A percentile compares a stretch with the other conserved stretches of the same genome.
Conservation (phyloP, 2,329 filamentous ascomycete genomes). For the Trichoderma brevicompactum region DNA sequence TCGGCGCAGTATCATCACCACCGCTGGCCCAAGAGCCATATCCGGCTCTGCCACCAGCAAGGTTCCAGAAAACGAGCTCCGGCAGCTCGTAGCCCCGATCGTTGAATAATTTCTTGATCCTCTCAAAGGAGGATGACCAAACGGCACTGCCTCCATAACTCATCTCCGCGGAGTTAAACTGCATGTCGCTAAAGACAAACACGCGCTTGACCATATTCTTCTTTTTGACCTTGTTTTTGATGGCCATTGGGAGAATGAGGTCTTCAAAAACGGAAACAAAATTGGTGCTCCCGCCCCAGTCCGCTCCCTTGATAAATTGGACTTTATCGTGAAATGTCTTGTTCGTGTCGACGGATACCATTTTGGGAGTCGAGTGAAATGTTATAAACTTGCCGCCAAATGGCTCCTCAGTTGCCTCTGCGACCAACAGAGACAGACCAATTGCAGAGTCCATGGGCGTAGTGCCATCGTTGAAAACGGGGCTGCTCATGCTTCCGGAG, state of each 20-base stretch:
- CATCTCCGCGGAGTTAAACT: constrained; percentile 52
- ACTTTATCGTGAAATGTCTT: constrained; percentile 50
- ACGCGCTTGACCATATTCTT: constrained; percentile 65
- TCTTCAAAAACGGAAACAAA: constrained; percentile 59
- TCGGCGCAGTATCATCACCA: constrained; percentile 46
- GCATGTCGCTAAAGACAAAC: constrained; percentile 66
- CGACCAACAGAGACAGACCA: constrained; percentile 59
- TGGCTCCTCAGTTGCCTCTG: constrained; percentile 56
- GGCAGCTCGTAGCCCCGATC: constrained; percentile 61
- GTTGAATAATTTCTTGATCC: constrained; percentile 51
- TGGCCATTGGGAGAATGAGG: constrained; percentile 59
- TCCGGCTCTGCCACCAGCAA: constrained; percentile 49
- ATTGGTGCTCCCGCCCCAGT: constrained; percentile 54
- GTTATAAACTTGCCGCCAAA: constrained; percentile 61
- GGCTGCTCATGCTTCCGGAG: constrained; percentile 55
- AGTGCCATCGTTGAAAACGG: constrained; percentile 51
- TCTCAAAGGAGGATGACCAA: constrained; percentile 55
- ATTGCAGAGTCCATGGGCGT: constrained; percentile 58
- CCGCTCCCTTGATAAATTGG: constrained; percentile 34
- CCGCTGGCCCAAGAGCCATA: constrained; percentile 28
- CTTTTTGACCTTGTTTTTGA: constrained; percentile 52
- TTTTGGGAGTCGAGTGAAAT: constrained; percentile 49
- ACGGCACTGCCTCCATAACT: accelerated
- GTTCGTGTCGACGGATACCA: constrained; percentile 48
- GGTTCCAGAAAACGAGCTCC: constrained; percentile 64